A percentile compares a stretch with the other conserved stretches of the same genome.
These are phyloP conservation scores for Euphorbia peplus DNA, from an alignment of 345 rosid genomes.

Conservation along the genomic window DNA sequence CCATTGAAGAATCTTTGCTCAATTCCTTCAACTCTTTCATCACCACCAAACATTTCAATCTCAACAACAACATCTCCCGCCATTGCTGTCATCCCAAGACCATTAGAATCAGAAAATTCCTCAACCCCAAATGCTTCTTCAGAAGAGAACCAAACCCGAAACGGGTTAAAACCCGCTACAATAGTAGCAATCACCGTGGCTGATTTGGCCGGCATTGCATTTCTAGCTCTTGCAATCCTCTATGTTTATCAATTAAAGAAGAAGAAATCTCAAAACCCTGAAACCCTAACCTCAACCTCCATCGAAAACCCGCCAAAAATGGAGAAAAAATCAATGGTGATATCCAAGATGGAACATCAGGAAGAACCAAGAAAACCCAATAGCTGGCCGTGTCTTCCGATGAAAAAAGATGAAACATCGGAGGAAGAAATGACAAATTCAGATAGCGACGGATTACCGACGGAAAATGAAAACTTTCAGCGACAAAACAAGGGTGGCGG, in stretches of 20 bases:
- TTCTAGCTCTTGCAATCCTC: constrained; percentile 54
- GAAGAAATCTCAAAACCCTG: constrained; percentile 28
- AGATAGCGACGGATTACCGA: constrained; percentile 37
- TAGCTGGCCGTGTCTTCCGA: constrained; percentile 52
- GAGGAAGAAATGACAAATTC: constrained; percentile 43
- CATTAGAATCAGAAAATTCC: constrained; percentile 30
- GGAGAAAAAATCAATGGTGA: constrained; percentile 22
- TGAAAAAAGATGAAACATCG: constrained; percentile 43
- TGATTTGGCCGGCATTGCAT: constrained; percentile 56
- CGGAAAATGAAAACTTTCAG: background rate
- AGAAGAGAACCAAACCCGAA: constrained; percentile 15
- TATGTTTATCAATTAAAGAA: constrained; percentile 66
- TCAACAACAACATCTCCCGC: constrained; percentile 79
- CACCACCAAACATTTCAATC: constrained; percentile 63
- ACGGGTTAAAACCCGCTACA: constrained; percentile 63
- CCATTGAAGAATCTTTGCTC: constrained; percentile 74
- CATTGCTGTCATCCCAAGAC: constrained; percentile 81
- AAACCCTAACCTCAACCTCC: no score
- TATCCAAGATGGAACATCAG: constrained; percentile 15
- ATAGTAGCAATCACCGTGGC: constrained; percentile 64
- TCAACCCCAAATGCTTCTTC: constrained; percentile 9
- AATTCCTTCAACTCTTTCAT: constrained; percentile 69
- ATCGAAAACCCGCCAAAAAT: constrained; percentile 15
- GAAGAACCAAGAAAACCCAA: constrained; percentile 32
- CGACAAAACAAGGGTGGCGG: constrained; percentile 38